Evolutionary conservation across 495 filamentous ascomycete species (phyloP).

Genomic region (Xylaria curta): DNA sequence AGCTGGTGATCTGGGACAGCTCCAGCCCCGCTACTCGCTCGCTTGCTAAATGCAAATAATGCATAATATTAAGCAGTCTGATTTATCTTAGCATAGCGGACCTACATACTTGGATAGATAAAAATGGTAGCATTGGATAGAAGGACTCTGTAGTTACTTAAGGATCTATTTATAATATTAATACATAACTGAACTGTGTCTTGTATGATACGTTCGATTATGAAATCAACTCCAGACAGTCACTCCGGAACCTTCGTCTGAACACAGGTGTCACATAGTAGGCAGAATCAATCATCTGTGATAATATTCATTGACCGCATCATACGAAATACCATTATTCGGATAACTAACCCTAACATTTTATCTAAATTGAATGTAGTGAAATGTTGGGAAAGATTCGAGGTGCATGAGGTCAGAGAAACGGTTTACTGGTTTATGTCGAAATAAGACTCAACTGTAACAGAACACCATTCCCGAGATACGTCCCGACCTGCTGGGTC

Average conservation of each 20-base stretch:
- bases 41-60: constrained; percentile 47
- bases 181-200: constrained; percentile 5
- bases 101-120: constrained; percentile 22
- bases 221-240: neutral
- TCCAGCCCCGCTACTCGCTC: constrained; percentile 63
- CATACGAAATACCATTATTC: neutral
- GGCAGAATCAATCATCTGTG: too few relatives aligned
- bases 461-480: neutral
- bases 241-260: neutral
- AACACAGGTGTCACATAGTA: neutral
- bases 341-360: neutral
- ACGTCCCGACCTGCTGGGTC: constrained; percentile 6
- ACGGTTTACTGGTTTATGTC: neutral
- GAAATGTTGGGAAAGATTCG: neutral
- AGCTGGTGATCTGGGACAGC: constrained; percentile 43
- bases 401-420: neutral
- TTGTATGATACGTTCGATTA: neutral
- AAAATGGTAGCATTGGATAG: constrained; percentile 20
- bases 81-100: neutral
- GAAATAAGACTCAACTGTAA: neutral
- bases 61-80: neutral
- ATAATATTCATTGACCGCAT: too few relatives aligned
- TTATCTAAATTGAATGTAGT: neutral
- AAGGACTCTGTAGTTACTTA: neutral
- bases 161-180: constrained; percentile 4